Conservation (phyloP, 441 rosid species). For the Erodium trifolium region DNA sequence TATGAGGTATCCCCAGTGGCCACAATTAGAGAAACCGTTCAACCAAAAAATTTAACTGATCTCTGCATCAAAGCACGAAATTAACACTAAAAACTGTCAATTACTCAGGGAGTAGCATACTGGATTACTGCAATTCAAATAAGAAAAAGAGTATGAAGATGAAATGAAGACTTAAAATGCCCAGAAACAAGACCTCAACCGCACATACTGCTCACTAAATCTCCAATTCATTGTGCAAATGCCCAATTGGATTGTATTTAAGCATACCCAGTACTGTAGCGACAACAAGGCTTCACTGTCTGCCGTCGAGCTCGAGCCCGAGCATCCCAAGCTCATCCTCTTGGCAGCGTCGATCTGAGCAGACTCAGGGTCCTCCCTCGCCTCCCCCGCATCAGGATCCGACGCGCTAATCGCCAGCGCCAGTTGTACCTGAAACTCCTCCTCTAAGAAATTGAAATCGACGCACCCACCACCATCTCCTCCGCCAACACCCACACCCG, state of each 20-base stretch:
- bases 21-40: background rate
- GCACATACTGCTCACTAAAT: background rate
- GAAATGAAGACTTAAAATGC: background rate
- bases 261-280: conserved; percentile 24
- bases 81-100: background rate
- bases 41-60: too few species aligned
- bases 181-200: background rate
- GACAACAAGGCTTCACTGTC: too few species aligned
- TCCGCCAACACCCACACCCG: background rate
- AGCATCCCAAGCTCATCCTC: too few species aligned
- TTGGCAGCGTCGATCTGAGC: too few species aligned
- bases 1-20: background rate
- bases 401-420: too few species aligned
- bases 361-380: too few species aligned
- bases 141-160: background rate
- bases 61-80: too few species aligned
- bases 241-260: background rate
- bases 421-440: too few species aligned
- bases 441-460: conserved; percentile 63
- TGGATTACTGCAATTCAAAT: background rate
- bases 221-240: background rate
- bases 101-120: background rate
- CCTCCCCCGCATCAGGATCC: too few species aligned
- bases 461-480: conserved; percentile 17
- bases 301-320: too few species aligned